These are phyloP conservation scores for Aspergillus caelatus DNA, from an alignment of 2,329 filamentous ascomycete genomes.

Conservation along the genomic window DNA sequence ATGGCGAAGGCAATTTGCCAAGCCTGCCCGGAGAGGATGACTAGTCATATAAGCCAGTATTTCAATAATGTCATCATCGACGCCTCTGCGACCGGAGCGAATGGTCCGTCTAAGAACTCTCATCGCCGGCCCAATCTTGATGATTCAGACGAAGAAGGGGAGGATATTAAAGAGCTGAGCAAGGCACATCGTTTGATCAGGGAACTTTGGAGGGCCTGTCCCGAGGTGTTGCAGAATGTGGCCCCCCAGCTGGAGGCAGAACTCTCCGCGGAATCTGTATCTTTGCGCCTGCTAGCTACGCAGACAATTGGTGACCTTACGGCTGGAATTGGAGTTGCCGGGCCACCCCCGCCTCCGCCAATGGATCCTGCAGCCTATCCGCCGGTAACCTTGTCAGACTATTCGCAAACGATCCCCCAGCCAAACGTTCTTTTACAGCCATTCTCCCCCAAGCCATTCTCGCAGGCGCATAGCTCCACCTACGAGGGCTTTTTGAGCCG, in stretches of 20 bases:
- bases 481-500: conserved; percentile 86
- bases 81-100: conserved; percentile 65
- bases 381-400: conserved; percentile 52
- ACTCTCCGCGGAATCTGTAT: conserved; percentile 83
- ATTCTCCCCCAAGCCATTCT: conserved; percentile 85
- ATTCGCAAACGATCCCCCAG: conserved; percentile 53
- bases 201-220: conserved; percentile 91
- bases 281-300: conserved; percentile 83
- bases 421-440: conserved; percentile 75
- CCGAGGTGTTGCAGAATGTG: conserved; percentile 86
- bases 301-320: conserved; percentile 96
- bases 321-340: conserved; percentile 88
- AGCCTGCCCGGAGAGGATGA: conserved; percentile 88
- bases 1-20: conserved; percentile 97
- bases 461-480: conserved; percentile 74
- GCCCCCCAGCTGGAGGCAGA: conserved; percentile 93
- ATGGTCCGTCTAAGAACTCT: conserved; percentile 48
- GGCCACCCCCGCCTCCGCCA: conserved; percentile 70
- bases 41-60: conserved; percentile 89
- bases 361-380: conserved; percentile 86
- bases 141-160: conserved; percentile 71
- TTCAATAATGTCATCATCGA: conserved; percentile 97
- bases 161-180: conserved; percentile 81
- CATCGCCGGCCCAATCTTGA: conserved; percentile 55
- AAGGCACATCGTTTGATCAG: conserved; percentile 89